phyloP scores from a whole-genome alignment of 2,329 filamentous ascomycete species.

The Aspergillus bombycis region DNA sequence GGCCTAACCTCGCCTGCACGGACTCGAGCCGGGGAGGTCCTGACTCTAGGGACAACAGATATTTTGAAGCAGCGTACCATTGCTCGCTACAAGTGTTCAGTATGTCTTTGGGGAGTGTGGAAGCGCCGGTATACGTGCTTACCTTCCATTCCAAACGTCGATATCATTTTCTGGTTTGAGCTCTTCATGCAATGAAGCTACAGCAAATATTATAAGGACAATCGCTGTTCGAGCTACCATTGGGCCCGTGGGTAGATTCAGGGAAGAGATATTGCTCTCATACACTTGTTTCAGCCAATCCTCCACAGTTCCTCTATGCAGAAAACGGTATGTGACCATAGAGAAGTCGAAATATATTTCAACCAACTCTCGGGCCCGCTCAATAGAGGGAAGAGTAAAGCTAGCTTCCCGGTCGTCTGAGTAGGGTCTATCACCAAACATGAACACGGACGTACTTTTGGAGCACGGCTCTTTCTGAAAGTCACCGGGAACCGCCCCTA shows the following conservation, averaged over 20 bases:
- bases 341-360: conserved; percentile 63
- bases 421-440: conserved; percentile 57
- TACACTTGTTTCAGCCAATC: conserved; percentile 49
- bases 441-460: conserved; percentile 51
- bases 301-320: conserved; percentile 59
- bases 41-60: conserved; percentile 48
- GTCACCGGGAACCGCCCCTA: conserved; percentile 33
- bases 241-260: conserved; percentile 41
- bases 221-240: conserved; percentile 54
- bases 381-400: conserved; percentile 45
- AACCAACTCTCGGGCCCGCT: conserved; percentile 49
- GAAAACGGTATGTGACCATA: conserved; percentile 62
- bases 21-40: conserved; percentile 59
- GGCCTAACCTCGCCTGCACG: conserved; percentile 60
- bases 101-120: background rate
- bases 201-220: conserved; percentile 53
- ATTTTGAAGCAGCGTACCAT: conserved; percentile 44
- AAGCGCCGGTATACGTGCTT: conserved; percentile 1
- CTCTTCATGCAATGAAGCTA: conserved; percentile 52
- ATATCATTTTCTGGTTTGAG: conserved; percentile 35
- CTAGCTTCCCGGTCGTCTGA: conserved; percentile 36
- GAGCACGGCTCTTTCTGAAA: conserved; percentile 33
- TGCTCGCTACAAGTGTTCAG: conserved; percentile 31
- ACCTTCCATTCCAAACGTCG: conserved; percentile 35
- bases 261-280: conserved; percentile 40